Percentiles rank a stretch among this genome's conserved stretches.
Evolutionary conservation across 768 basidiomycete species (phyloP).

Genomic region (Mycena floridula): DNA sequence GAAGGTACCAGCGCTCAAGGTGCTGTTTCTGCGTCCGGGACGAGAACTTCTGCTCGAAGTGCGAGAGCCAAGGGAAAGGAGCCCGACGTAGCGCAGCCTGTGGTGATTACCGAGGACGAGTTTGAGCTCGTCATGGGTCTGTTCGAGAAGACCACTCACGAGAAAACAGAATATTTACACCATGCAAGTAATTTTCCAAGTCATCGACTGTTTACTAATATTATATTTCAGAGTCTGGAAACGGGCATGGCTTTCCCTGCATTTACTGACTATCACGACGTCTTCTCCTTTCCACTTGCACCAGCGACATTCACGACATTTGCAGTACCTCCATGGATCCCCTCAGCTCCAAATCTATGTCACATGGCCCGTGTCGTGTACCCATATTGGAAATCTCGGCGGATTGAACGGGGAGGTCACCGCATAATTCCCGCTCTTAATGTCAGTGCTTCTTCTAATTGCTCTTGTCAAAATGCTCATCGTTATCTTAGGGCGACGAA

Average conservation of each 20-base stretch:
- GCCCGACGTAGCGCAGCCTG: constrained; percentile 56
- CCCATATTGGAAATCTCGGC: constrained; percentile 86
- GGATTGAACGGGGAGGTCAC: constrained; percentile 74
- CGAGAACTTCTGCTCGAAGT: constrained; percentile 56
- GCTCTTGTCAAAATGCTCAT: neutral
- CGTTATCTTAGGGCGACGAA: constrained; percentile 66
- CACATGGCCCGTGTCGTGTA: constrained; percentile 72
- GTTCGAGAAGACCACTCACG: constrained; percentile 87
- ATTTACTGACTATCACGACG: constrained; percentile 67
- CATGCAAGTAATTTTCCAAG: too few species aligned
- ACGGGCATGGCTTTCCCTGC: constrained; percentile 65
- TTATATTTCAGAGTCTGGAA: constrained; percentile 36
- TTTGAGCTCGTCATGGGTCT: constrained; percentile 95
- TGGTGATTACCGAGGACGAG: constrained; percentile 82
- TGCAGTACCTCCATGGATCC: constrained; percentile 62
- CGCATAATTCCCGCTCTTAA: constrained; percentile 85
- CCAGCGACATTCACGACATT: constrained; percentile 66
- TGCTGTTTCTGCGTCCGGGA: constrained; percentile 46
- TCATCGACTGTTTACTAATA: constrained; percentile 2
- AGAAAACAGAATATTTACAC: constrained; percentile 85
- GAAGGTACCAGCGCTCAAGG: constrained; percentile 81
- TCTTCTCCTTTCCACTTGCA: constrained; percentile 54
- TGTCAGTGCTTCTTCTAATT: constrained; percentile 39
- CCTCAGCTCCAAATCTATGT: constrained; percentile 52
- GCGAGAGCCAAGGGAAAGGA: constrained; percentile 84